A percentile compares a stretch with the other conserved stretches of the same genome.
These are phyloP conservation scores for Nelumbo lutea DNA, from an alignment of 164 flowering plant species.

Conservation along the genomic window DNA sequence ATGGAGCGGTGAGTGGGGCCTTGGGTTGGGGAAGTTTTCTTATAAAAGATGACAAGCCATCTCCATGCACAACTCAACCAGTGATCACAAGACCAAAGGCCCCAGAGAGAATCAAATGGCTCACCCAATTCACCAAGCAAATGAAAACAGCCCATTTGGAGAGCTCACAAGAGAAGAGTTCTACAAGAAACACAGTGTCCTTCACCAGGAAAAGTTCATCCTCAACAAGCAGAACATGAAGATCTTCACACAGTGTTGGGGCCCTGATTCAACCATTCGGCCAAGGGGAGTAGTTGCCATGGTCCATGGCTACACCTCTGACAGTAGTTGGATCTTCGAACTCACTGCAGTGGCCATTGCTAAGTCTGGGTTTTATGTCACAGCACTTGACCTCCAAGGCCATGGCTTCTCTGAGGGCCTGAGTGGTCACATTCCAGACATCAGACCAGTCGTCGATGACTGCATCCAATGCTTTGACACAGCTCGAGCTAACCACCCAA, in stretches of 20 bases:
- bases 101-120: slow-evolving; percentile 21
- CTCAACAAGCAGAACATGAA: slow-evolving; percentile 65
- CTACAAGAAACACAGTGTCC: slow-evolving; percentile 66
- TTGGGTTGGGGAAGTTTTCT: no score
- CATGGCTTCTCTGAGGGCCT: slow-evolving; percentile 93
- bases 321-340: slow-evolving; percentile 76
- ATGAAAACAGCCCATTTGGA: slow-evolving; percentile 69
- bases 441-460: slow-evolving; percentile 81
- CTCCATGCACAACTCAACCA: no score
- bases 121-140: slow-evolving; percentile 78
- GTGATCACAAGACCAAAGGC: no score
- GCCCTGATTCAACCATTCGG: slow-evolving; percentile 49
- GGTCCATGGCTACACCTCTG: slow-evolving; percentile 89
- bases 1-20: no score
- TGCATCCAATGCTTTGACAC: slow-evolving; percentile 59
- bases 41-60: no score
- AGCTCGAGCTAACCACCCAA: slow-evolving; percentile 44
- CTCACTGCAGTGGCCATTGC: slow-evolving; percentile 75
- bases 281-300: slow-evolving; percentile 51
- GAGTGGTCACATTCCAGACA: slow-evolving; percentile 66
- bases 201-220: slow-evolving; percentile 61
- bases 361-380: slow-evolving; percentile 62
- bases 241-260: slow-evolving; percentile 90
- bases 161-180: slow-evolving; percentile 46
- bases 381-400: slow-evolving; percentile 94